Evolutionary conservation across 495 filamentous ascomycete species (phyloP), one percentile per base, ranked within the genome.

Genomic region (Daldinia loculata): DNA sequence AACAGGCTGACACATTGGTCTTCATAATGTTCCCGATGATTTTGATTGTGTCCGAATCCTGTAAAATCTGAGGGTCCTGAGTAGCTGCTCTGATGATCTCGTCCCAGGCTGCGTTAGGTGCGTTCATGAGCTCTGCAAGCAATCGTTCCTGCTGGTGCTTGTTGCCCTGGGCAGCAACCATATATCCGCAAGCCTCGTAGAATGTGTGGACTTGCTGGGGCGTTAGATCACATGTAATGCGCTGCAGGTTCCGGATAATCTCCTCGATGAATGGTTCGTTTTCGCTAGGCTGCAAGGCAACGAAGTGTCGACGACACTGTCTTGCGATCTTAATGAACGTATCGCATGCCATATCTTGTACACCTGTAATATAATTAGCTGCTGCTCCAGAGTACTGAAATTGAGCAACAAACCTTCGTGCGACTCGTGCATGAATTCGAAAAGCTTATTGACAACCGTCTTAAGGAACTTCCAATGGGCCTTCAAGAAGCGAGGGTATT

Each of bases 251-350:
- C 34, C 95, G 86, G 55, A 99, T 95, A 68, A 99, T 99, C 79
- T 99, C 95, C 74, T 99, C 95, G 67, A 99, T 99, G 74, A 99
- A 99, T 0, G 95, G 91, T 78, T 98, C 95, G 61, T 78, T 90
- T 83, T 99, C 95, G 63, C 94, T 95, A 5, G 96, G 93, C 74
- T 99, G 95, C 24, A 97, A 81, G 0, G 94, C 95, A 53, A 99
- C 95, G 76, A 99, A 99, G 80, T 99, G 96, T 52, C 95, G 89
- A 74, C 93, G 91, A 84, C 95, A 99, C 80, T 97, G 97, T 78
- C 95, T 95, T 45, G 95, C 96, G 69, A 99, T 99, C 84, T 99
- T 99, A 83, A 99, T 99, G 78, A 99, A 99, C 0, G 95, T 99
- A 82, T 99, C 95, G 73, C 95, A 99, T 70, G 95, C 95, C 95